Evolutionary conservation across 331 rosid genomes (phyloP).

Genomic region (Acacia concinna): DNA sequence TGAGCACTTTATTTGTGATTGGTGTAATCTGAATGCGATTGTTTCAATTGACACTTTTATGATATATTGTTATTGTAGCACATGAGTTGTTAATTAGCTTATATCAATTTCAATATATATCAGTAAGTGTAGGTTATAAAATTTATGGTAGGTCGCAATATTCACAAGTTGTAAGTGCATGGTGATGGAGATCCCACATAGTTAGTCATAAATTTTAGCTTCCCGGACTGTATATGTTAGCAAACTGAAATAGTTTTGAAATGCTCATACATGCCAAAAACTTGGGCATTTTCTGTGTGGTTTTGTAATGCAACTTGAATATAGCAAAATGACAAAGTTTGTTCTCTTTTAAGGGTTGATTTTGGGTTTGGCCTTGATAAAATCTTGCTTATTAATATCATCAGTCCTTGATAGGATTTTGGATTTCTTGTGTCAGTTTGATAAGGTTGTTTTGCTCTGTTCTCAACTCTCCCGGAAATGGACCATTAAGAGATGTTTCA

Average conservation of each 20-base stretch:
- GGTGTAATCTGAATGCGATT: slow-evolving; percentile 10
- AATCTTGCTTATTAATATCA: background rate
- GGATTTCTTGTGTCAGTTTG: slow-evolving; percentile 7
- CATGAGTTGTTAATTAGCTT: background rate
- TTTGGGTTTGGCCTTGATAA: slow-evolving; percentile 1
- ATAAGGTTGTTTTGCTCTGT: background rate
- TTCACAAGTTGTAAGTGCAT: background rate
- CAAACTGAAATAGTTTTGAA: background rate
- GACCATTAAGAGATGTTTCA: slow-evolving; percentile 18
- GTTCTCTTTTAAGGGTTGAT: background rate
- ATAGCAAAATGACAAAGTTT: background rate
- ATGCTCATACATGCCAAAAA: background rate
- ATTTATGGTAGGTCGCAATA: background rate
- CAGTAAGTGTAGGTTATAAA: background rate
- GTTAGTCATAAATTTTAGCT: background rate
- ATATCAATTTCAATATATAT: background rate
- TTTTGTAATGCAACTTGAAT: background rate
- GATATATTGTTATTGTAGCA: slow-evolving; percentile 2
- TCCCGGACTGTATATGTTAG: background rate
- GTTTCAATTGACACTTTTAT: slow-evolving; percentile 4
- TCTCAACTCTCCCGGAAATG: background rate
- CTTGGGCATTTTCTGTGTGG: background rate
- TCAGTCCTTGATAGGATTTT: background rate
- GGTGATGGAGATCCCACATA: background rate
- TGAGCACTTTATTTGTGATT: slow-evolving; percentile 36